Evolutionary conservation across 257 asterid species (phyloP).

Genomic region (Solanum microdontum): DNA sequence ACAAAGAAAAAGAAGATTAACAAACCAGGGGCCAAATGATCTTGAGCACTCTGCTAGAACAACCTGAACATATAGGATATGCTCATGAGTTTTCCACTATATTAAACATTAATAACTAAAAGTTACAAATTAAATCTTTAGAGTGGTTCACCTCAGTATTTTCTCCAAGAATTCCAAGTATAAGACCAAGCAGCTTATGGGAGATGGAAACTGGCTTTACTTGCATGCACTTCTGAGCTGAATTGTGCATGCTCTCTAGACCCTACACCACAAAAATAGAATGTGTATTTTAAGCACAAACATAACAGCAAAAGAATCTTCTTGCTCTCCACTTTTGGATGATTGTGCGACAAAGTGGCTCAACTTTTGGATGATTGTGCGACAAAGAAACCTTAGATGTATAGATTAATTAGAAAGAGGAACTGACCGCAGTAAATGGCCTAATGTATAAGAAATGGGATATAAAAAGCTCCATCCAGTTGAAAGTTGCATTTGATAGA

Average conservation of each 20-base stretch:
- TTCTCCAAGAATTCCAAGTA: constrained; percentile 76
- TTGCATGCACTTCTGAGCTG: constrained; percentile 85
- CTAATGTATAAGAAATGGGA: constrained; percentile 82
- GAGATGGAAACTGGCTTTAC: constrained; percentile 48
- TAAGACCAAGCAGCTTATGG: constrained; percentile 71
- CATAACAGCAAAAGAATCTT: not conserved
- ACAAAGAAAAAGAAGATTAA: not conserved
- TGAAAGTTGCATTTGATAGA: constrained; percentile 58
- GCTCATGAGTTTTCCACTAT: not conserved
- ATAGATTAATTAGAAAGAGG: not conserved
- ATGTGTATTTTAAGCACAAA: not conserved
- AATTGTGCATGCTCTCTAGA: constrained; percentile 69
- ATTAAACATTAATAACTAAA: not conserved
- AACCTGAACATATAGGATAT: constrained; percentile 38
- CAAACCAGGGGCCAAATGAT: constrained; percentile 98
- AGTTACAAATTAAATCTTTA: not conserved
- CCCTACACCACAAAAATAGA: constrained; percentile 42
- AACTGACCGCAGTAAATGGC: constrained; percentile 75
- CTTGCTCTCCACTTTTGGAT: not conserved
- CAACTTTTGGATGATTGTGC: not conserved
- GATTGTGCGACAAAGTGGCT: not conserved
- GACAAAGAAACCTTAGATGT: not conserved
- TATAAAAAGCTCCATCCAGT: constrained; percentile 83
- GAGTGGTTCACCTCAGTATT: constrained; percentile 52
- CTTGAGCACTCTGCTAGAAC: constrained; percentile 86